These are phyloP conservation scores for Sugiyamaella pinicola DNA, from an alignment of 1,139 yeast genomes.

Conservation along the genomic window DNA sequence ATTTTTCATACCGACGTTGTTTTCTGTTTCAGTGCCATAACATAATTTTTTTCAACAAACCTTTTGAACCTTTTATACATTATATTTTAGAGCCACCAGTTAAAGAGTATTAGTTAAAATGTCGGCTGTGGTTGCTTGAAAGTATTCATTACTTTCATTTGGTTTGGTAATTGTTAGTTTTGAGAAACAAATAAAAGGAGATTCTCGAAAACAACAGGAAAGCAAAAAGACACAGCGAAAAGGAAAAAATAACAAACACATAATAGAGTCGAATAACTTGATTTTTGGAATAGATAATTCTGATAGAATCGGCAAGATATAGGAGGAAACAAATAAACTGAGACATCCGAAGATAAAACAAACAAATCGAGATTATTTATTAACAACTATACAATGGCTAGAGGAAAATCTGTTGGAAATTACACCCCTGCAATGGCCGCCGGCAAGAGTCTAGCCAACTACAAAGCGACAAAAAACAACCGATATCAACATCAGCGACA, in stretches of 20 bases:
- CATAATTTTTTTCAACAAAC: not conserved
- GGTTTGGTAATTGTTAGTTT: slow-evolving; percentile 16
- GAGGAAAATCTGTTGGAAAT: slow-evolving; percentile 20
- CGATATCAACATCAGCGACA: slow-evolving; percentile 4
- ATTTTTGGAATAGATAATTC: too few species aligned
- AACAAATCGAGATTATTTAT: too few species aligned
- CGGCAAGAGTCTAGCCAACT: slow-evolving; percentile 26
- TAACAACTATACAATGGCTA: slow-evolving; percentile 21
- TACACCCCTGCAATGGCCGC: slow-evolving; percentile 24
- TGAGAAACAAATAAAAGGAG: slow-evolving; percentile 1
- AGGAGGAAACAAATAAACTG: too few species aligned
- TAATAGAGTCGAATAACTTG: too few species aligned
- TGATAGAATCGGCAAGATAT: too few species aligned
- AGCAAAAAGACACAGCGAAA: slow-evolving; percentile 4
- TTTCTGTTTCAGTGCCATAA: too few species aligned
- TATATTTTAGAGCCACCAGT: not conserved
- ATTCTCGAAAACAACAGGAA: not conserved
- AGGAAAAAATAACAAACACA: not conserved
- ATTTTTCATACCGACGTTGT: too few species aligned
- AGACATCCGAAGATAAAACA: not conserved
- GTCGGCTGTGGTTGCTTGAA: slow-evolving; percentile 20
- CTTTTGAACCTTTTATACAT: not conserved
- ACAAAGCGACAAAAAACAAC: slow-evolving; percentile 15
- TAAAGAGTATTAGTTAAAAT: slow-evolving; percentile 4
- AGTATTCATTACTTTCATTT: slow-evolving; percentile 17